Conservation (phyloP, 2,329 filamentous ascomycete species). For the Sclerotinia sclerotiorum region DNA sequence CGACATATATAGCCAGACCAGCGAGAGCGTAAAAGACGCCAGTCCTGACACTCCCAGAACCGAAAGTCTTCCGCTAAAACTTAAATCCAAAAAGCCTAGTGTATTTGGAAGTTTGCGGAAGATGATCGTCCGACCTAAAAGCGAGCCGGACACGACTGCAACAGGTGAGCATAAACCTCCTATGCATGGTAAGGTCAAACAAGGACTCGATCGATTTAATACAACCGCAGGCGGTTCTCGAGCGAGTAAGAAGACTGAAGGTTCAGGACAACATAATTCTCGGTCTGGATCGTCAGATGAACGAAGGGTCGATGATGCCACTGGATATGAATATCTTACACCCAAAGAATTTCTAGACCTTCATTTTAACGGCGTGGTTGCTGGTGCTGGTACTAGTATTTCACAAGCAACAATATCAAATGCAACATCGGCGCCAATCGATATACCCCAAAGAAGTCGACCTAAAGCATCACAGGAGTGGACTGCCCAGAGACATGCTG, state of each 20-base stretch:
- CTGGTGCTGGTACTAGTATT: background rate
- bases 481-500: background rate
- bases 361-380: background rate
- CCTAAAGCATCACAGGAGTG: background rate
- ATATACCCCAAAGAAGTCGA: background rate
- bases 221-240: background rate
- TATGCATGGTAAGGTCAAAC: background rate
- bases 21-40: background rate
- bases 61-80: background rate
- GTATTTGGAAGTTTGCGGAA: constrained; percentile 13
- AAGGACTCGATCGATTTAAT: background rate
- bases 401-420: background rate
- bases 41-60: background rate
- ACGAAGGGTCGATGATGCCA: constrained; percentile 3
- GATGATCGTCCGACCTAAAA: constrained; percentile 7
- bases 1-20: background rate
- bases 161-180: background rate
- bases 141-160: constrained; percentile 9
- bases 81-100: background rate
- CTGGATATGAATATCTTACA: constrained; percentile 1
- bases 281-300: background rate
- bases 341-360: background rate
- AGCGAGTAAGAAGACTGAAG: background rate
- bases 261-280: background rate
- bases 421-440: background rate